These are phyloP conservation scores for Thalassiosira mediterranea DNA, from an alignment of 352 stramenopile genomes.

Conservation along the genomic window DNA sequence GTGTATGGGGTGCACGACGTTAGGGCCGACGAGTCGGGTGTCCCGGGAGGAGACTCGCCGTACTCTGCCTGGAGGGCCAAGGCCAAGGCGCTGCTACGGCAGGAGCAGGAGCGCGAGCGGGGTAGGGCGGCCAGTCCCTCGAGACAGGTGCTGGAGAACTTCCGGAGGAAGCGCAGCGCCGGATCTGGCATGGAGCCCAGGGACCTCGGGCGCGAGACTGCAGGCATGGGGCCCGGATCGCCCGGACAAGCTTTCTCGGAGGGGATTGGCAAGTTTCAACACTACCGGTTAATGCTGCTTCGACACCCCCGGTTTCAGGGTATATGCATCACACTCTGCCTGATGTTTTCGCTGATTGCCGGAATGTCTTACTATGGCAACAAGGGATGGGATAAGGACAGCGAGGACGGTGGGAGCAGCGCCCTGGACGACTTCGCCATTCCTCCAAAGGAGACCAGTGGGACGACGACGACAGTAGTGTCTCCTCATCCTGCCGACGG, in stretches of 20 bases:
- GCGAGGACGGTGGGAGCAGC: neutral
- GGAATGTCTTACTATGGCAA: slow-evolving; percentile 18
- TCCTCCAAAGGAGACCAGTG: neutral
- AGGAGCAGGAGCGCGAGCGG: slow-evolving; percentile 13
- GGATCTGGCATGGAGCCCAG: neutral
- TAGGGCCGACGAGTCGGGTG: neutral
- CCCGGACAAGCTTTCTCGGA: too few relatives aligned
- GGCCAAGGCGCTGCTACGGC: slow-evolving; percentile 9
- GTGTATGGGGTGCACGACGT: slow-evolving; percentile 43
- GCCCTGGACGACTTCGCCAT: neutral
- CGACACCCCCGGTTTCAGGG: slow-evolving; percentile 18
- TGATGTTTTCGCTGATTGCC: slow-evolving; percentile 15
- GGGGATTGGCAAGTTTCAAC: neutral
- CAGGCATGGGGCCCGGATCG: neutral
- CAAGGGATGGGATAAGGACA: neutral
- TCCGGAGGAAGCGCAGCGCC: slow-evolving; percentile 11
- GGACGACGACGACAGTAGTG: neutral
- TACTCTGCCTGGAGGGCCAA: slow-evolving; percentile 39
- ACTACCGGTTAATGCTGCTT: slow-evolving; percentile 3
- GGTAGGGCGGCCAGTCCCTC: neutral
- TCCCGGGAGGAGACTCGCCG: slow-evolving; percentile 16
- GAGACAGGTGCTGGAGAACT: slow-evolving; percentile 13
- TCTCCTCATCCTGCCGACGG: neutral
- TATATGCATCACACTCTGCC: slow-evolving; percentile 4
- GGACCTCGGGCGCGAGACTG: neutral